These are phyloP conservation scores for Septoria linicola DNA, from an alignment of 2,329 filamentous ascomycete genomes.

Conservation along the genomic window DNA sequence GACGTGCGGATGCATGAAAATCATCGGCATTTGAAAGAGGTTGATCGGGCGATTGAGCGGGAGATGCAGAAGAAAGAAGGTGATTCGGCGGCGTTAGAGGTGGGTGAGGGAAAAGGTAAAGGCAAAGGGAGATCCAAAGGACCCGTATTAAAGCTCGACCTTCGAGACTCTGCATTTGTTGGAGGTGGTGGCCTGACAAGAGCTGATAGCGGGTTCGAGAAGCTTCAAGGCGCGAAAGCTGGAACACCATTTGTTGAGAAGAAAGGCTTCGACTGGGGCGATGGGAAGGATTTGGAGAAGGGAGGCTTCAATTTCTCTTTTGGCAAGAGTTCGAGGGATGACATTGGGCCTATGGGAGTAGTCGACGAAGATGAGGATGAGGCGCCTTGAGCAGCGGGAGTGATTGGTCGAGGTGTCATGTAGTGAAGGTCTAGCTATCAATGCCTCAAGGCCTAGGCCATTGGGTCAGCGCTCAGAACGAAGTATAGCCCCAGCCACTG, in stretches of 20 bases:
- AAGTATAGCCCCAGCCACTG: too few relatives aligned
- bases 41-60: slow-evolving; percentile 13
- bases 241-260: slow-evolving; percentile 4
- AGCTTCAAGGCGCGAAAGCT: background rate
- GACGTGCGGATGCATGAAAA: slow-evolving; percentile 15
- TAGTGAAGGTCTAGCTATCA: too few relatives aligned
- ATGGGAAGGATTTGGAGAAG: background rate
- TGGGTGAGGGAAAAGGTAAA: background rate
- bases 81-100: slow-evolving; percentile 2
- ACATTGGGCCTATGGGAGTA: background rate
- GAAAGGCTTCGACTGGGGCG: background rate
- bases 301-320: slow-evolving; percentile 7
- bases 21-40: slow-evolving; percentile 19
- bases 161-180: background rate
- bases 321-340: background rate
- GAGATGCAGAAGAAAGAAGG: slow-evolving; percentile 16
- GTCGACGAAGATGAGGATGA: slow-evolving; percentile 7
- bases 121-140: background rate
- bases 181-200: background rate
- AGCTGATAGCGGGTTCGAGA: slow-evolving; percentile 4
- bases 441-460: too few relatives aligned
- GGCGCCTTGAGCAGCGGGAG: slow-evolving; percentile 7
- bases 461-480: too few relatives aligned
- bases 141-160: background rate
- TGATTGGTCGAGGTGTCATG: too few relatives aligned